A percentile compares a stretch with the other conserved stretches of the same genome.
These are phyloP conservation scores for Fonsecaea multimorphosa DNA, from an alignment of 2,329 filamentous ascomycete species.

Conservation along the genomic window DNA sequence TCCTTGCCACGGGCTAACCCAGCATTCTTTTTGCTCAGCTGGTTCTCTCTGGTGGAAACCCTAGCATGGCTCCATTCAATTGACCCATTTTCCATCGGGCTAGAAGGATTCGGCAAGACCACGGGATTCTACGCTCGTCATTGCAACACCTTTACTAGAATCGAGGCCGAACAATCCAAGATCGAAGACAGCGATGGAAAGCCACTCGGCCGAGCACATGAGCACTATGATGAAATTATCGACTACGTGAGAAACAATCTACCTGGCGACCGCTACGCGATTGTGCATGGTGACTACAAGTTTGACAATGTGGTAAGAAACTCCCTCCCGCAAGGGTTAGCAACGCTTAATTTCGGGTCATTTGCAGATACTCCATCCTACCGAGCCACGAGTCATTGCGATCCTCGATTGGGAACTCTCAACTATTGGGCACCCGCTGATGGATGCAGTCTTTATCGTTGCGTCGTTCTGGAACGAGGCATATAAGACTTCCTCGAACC, in stretches of 20 bases:
- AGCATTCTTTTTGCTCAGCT: conserved; percentile 6
- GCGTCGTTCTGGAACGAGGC: conserved; percentile 27
- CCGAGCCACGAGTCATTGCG: conserved; percentile 78
- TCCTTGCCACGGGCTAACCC: not conserved
- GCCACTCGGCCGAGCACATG: conserved; percentile 74
- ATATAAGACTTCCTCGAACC: conserved; percentile 2
- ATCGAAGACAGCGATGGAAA: conserved; percentile 71
- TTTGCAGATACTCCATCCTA: conserved; percentile 69
- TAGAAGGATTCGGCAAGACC: conserved; percentile 70
- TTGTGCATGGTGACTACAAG: conserved; percentile 89
- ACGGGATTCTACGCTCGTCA: conserved; percentile 79
- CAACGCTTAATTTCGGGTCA: not conserved
- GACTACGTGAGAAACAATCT: conserved; percentile 72
- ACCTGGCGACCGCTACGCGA: conserved; percentile 71
- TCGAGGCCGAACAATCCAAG: conserved; percentile 73
- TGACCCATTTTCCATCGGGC: conserved; percentile 63
- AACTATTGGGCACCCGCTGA: conserved; percentile 80
- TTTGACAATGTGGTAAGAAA: conserved; percentile 71
- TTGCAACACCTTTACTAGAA: conserved; percentile 74
- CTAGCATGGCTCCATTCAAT: conserved; percentile 78
- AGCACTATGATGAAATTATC: conserved; percentile 65
- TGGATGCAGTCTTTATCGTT: conserved; percentile 27
- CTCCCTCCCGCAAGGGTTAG: not conserved
- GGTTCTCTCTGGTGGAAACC: conserved; percentile 50
- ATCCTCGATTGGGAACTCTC: conserved; percentile 94